phyloP scores from a whole-genome alignment of 164 flowering plant species.

The Platanus orientalis region DNA sequence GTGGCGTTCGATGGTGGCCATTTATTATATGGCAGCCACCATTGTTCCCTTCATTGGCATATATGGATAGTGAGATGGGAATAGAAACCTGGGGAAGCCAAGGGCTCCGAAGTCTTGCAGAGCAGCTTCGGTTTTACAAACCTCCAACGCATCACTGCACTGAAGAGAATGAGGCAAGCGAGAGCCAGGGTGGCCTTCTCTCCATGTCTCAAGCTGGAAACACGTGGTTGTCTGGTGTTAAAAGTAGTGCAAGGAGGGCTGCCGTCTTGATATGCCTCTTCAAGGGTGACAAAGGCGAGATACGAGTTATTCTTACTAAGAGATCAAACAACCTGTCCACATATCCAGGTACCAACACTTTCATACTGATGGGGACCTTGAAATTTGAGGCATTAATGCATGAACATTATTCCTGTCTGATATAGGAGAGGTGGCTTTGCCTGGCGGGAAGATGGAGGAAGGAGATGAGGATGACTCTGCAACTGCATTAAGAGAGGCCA shows the following conservation, averaged over 20 bases:
- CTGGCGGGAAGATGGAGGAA: constrained; percentile 43
- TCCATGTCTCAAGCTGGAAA: not conserved
- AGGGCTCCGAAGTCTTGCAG: constrained; percentile 11
- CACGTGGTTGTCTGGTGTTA: too few relatives aligned
- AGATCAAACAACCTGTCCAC: constrained; percentile 32
- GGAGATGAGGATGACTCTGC: constrained; percentile 37
- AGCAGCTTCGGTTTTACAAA: constrained; percentile 14
- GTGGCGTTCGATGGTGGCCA: too few relatives aligned
- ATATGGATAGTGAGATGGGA: too few relatives aligned
- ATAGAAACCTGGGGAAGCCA: constrained; percentile 16
- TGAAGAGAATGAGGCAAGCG: constrained; percentile 1
- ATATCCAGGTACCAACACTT: constrained; percentile 43
- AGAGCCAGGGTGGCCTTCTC: not conserved
- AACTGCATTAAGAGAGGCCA: constrained; percentile 40
- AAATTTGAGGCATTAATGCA: too few relatives aligned
- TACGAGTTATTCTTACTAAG: constrained; percentile 41
- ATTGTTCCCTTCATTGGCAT: too few relatives aligned
- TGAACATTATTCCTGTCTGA: not conserved
- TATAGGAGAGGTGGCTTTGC: constrained; percentile 43
- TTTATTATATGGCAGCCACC: too few relatives aligned
- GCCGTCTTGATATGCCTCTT: constrained; percentile 42
- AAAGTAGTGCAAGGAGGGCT: too few relatives aligned
- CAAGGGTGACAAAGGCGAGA: constrained; percentile 25
- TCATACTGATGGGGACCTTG: too few relatives aligned
- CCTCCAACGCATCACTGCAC: not conserved